These are phyloP conservation scores for Dothideomycetes sp. DNA, from an alignment of 2,329 filamentous ascomycete species.

Conservation along the genomic window DNA sequence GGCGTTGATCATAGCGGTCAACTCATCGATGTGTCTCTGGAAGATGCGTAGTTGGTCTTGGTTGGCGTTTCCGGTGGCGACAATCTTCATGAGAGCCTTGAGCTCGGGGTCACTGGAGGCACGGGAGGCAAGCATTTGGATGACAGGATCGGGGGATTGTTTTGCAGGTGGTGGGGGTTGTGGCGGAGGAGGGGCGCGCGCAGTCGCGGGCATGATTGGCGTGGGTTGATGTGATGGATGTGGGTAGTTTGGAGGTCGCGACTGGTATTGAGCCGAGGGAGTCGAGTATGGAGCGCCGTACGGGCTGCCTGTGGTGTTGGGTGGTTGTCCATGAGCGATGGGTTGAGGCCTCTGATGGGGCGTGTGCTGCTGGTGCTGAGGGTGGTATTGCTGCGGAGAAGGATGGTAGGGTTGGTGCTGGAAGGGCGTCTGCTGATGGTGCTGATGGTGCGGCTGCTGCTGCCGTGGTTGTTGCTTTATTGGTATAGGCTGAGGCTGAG, in stretches of 20 bases:
- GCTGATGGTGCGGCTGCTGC: constrained; percentile 6
- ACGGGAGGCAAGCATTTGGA: constrained; percentile 66
- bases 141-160: constrained; percentile 58
- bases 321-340: constrained; percentile 16
- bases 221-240: constrained; percentile 11
- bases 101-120: constrained; percentile 64
- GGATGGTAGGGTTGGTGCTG: constrained; percentile 3
- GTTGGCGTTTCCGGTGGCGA: constrained; percentile 65
- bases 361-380: constrained; percentile 12
- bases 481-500: constrained; percentile 5
- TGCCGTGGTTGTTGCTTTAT: no score
- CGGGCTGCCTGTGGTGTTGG: constrained; percentile 19
- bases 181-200: constrained; percentile 15
- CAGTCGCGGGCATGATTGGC: constrained; percentile 19
- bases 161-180: constrained; percentile 19
- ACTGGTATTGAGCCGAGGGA: constrained; percentile 1
- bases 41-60: constrained; percentile 65
- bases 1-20: constrained; percentile 47
- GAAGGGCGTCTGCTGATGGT: constrained; percentile 9
- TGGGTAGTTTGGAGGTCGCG: neutral
- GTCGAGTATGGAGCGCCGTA: constrained; percentile 9
- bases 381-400: constrained; percentile 7
- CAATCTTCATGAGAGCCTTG: constrained; percentile 73
- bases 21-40: constrained; percentile 70
- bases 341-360: constrained; percentile 18